Conservation (phyloP, 106 monocot species). For the Dioscorea zingiberensis region DNA sequence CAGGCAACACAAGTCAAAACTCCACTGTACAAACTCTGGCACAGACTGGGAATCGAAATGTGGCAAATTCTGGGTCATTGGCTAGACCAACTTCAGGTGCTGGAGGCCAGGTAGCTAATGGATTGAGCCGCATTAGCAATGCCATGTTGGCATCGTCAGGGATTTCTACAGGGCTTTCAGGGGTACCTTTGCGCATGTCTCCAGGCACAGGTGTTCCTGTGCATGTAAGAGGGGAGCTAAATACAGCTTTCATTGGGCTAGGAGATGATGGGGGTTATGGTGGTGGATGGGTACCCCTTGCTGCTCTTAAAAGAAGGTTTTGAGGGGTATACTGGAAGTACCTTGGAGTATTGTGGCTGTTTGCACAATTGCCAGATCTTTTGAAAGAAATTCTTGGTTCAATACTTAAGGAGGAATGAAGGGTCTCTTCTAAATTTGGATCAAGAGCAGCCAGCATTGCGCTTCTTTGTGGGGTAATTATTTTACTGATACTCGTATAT, state of each 20-base stretch:
- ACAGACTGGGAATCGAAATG: slow-evolving; percentile 30
- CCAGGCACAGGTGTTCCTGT: slow-evolving; percentile 68
- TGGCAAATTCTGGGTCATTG: slow-evolving; percentile 23
- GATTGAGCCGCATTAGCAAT: slow-evolving; percentile 53
- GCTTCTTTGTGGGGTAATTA: slow-evolving; percentile 93
- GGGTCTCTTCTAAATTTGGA: slow-evolving; percentile 94
- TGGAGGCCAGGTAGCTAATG: slow-evolving; percentile 44
- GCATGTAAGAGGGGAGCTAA: slow-evolving; percentile 90
- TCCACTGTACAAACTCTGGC: slow-evolving; percentile 19
- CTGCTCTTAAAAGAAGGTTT: slow-evolving; percentile 95
- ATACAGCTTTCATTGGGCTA: slow-evolving; percentile 94
- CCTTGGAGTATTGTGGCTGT: slow-evolving; percentile 96
- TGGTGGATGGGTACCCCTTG: slow-evolving; percentile 98
- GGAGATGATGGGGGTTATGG: slow-evolving; percentile 99
- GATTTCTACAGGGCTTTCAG: slow-evolving; percentile 49
- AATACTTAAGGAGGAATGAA: slow-evolving; percentile 87
- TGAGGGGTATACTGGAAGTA: slow-evolving; percentile 94
- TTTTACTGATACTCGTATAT: neutral
- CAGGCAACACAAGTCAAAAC: slow-evolving; percentile 22
- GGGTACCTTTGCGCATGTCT: slow-evolving; percentile 63
- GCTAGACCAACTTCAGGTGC: slow-evolving; percentile 34
- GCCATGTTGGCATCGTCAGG: slow-evolving; percentile 62
- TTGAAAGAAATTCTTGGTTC: slow-evolving; percentile 95
- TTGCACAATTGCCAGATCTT: slow-evolving; percentile 92
- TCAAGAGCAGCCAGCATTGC: slow-evolving; percentile 96